Percentiles rank a stretch among this genome's conserved stretches.
Conservation (phyloP, 495 filamentous ascomycete genomes). For the Staphylotrichum tortipilum region DNA sequence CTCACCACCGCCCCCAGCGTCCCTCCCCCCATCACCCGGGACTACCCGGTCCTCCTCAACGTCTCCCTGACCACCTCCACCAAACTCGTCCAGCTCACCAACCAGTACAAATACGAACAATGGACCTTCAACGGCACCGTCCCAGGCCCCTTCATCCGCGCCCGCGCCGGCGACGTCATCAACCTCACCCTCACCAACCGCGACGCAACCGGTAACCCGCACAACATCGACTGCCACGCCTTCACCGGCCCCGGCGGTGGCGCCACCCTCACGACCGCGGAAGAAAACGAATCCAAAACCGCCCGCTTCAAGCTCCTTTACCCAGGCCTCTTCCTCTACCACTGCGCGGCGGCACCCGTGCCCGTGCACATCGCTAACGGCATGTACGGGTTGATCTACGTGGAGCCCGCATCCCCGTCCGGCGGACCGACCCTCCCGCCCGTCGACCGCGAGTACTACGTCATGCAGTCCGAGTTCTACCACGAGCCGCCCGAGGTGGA, state of each 20-base stretch:
- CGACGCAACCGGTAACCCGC: constrained; percentile 5
- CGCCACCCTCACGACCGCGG: background rate
- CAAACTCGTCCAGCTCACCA: background rate
- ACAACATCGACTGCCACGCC: constrained; percentile 11
- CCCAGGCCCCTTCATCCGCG: constrained; percentile 8
- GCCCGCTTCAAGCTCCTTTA: constrained; percentile 3
- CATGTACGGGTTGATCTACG: constrained; percentile 9
- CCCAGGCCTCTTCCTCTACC: constrained; percentile 5
- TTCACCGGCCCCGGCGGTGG: constrained; percentile 9
- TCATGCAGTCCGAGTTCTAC: constrained; percentile 12
- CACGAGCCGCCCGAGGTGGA: constrained; percentile 5
- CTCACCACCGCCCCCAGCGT: constrained; percentile 3
- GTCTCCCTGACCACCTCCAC: background rate
- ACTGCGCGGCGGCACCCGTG: constrained; percentile 7
- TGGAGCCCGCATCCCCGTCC: constrained; percentile 6
- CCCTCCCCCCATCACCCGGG: background rate
- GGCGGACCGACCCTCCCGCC: background rate
- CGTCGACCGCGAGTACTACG: constrained; percentile 8
- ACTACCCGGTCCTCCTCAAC: constrained; percentile 2
- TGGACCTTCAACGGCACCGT: constrained; percentile 9
- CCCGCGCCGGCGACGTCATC: constrained; percentile 4
- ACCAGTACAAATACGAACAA: constrained; percentile 7
- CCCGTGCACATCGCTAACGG: constrained; percentile 11
- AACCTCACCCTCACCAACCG: constrained; percentile 2
- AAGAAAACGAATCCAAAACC: constrained; percentile 4